Evolutionary conservation across 1,284 basidiomycete genomes (phyloP), one percentile per base, ranked within the genome.

Genomic region (Exobasidium cylindrosporum): DNA sequence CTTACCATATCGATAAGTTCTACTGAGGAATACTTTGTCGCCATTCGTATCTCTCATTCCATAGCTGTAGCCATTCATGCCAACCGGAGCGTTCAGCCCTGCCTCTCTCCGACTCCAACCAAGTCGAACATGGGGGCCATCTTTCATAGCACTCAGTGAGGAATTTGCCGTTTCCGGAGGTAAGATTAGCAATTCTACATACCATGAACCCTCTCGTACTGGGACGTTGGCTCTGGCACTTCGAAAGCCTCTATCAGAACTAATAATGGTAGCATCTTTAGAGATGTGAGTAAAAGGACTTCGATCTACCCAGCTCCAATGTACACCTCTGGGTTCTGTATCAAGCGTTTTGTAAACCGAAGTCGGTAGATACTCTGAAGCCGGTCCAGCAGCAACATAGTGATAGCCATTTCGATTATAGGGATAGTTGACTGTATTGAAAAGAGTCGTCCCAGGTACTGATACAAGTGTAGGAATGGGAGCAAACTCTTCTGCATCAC

Each of bases 21-120:
- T 85, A 0, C 92, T 91, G 28, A 62, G 44, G 24, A 23, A 60
- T 6, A 62, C 58, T 6, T 91, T 92, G 62, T 97, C 91, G 7
- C 96, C 95, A 0, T 87, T 88, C 70, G 88, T 91, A 83, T 98
- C 96, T 57, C 94, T 86, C 67, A 89, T 84, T 2, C 88, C 92
- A 78, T 98, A 98, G 69, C 88, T 89, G 81, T 98, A 97, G 32
- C 89, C 95, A 75, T 98, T 95, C 17, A 93, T 83, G 0, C 96
- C 96, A 6, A 88, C 92, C 0, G 96, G 96, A 0, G 88, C 92
- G 73, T 97, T 96, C 54, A 98, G 83, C 13, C 88, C 87, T 3
- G 93, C 90, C 80, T 99, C 96, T 60, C 96, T 84, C 35, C 96
- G 84, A 0, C 86, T 94, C 87, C 92, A 95, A 0, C 96, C 96